Base-by-base conservation (phyloP, 83 land plant genomes). In the Picea mariana region DNA sequence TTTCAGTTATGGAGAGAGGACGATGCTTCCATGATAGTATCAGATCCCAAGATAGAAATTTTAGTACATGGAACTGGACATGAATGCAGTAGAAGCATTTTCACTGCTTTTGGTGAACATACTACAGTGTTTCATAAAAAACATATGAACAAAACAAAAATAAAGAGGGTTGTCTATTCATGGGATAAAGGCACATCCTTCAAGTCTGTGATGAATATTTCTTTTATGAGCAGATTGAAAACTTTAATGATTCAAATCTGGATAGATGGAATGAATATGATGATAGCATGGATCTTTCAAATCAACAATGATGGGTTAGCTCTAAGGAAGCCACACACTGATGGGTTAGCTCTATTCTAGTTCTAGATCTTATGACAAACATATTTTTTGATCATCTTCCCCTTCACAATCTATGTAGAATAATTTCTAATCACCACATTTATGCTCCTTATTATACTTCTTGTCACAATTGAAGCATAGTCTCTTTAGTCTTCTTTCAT, bases 181-280 rank as follows among this genome's bases (percentile, higher is more conserved):
- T 96, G 98, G 98, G 98, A 96, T 86, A 86, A 85, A 86, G 87
- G 13, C 83, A 85, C 67, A 96, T 96, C 83, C 95, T 96, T 80
- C 85, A 91, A 52, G 81, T 96, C 59, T 92, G 92, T 82, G 98
- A 96, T 84, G 86, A 86, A 16, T 65, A 64, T 84, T 96, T 92
- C 82, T 96, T 88, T 59, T 96, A 96, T 86, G 95, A 94, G 68
- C 91, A 96, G 98, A 86, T 94, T 79, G 97, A 96, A 79, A 86
- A 96, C 83, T 90, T 78, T 78, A 94, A 96, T 81, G 89, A 92
- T 66, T 93, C 98, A 38, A 85, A 69, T 83, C 75, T 92, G 66
- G 88, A 86, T 77, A 65, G 90, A 18, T 86, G 93, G 87, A 83
- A 55, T 9, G 80, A 89, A 31, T 91, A 88, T 83, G 98, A 91